These are phyloP conservation scores for Rhodotorula sp. DNA, from an alignment of 1,284 basidiomycete genomes.

Conservation along the genomic window DNA sequence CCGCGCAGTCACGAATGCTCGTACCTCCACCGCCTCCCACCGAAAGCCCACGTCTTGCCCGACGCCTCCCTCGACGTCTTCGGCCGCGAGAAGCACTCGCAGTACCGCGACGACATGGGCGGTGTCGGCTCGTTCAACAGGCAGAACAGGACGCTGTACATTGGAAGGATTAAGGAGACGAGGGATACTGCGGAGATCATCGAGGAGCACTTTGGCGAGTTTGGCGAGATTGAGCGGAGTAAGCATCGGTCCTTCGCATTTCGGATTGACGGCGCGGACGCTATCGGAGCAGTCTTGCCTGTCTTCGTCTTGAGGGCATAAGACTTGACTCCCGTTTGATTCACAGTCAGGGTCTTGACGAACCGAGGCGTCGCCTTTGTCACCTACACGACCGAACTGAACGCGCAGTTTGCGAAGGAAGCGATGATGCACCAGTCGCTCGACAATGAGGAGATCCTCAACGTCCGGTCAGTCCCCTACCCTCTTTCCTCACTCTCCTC, in stretches of 20 bases:
- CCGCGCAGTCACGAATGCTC: conserved; percentile 76
- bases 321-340: neutral
- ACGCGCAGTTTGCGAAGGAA: conserved; percentile 96
- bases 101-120: conserved; percentile 99
- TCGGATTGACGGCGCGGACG: neutral
- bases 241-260: conserved; percentile 48
- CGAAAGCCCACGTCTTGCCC: conserved; percentile 66
- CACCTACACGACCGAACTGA: conserved; percentile 80
- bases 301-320: too few relatives aligned
- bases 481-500: neutral
- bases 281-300: neutral
- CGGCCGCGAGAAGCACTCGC: conserved; percentile 92
- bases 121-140: conserved; percentile 94
- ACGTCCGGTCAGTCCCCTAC: conserved; percentile 63
- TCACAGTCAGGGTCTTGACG: conserved; percentile 78
- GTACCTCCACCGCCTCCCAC: conserved; percentile 83
- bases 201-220: conserved; percentile 89
- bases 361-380: conserved; percentile 96
- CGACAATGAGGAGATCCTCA: conserved; percentile 96
- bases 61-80: conserved; percentile 96
- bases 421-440: conserved; percentile 98
- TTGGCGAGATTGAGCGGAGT: conserved; percentile 94
- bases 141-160: conserved; percentile 90
- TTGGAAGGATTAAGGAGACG: conserved; percentile 89
- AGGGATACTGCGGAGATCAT: conserved; percentile 80